These are phyloP conservation scores for Lentinula detonsa DNA, from an alignment of 768 basidiomycete species.

Conservation along the genomic window DNA sequence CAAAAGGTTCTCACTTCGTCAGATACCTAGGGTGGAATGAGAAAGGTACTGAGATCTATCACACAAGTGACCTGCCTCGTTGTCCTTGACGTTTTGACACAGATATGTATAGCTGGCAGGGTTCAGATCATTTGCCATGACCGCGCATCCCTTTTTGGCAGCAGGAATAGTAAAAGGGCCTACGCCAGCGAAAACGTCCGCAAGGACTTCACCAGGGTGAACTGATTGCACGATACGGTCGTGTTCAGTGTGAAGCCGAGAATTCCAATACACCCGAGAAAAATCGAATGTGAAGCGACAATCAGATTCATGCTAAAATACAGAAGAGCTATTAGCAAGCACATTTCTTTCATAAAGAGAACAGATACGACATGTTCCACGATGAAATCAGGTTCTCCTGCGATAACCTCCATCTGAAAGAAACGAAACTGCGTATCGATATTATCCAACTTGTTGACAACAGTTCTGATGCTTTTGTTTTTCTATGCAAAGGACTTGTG, in stretches of 20 bases:
- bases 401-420: constrained; percentile 95
- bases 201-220: constrained; percentile 70
- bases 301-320: constrained; percentile 67
- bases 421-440: constrained; percentile 87
- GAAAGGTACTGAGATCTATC: neutral
- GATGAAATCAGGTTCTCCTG: constrained; percentile 81
- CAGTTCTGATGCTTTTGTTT: constrained; percentile 76
- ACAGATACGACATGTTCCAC: constrained; percentile 71
- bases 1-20: constrained; percentile 66
- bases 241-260: constrained; percentile 88
- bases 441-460: constrained; percentile 89
- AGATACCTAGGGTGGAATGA: constrained; percentile 45
- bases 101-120: constrained; percentile 82
- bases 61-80: constrained; percentile 53
- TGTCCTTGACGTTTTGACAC: constrained; percentile 61
- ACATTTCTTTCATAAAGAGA: neutral
- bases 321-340: neutral
- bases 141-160: constrained; percentile 84
- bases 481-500: constrained; percentile 48
- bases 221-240: constrained; percentile 75
- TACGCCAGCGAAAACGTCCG: constrained; percentile 95
- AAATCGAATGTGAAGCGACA: constrained; percentile 94
- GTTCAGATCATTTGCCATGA: constrained; percentile 93
- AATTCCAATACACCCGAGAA: constrained; percentile 96
- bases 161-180: constrained; percentile 95